Conservation (phyloP, 2,329 filamentous ascomycete species). For the Epichloe gansuensis region DNA sequence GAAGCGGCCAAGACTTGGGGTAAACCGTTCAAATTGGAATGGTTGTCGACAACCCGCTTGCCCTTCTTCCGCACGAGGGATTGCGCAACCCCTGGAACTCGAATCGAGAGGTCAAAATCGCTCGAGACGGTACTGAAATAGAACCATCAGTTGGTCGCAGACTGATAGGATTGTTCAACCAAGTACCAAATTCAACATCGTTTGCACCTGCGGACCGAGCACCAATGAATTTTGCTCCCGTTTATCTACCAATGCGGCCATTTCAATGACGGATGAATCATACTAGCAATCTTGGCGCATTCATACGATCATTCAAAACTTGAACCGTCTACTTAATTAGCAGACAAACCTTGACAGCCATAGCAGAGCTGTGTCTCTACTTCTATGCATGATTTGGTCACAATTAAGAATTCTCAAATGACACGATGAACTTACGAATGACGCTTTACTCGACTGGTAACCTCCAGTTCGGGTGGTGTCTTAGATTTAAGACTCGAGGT, state of each 20-base stretch:
- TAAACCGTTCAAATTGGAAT: constrained; percentile 83
- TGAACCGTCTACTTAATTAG: too few relatives aligned
- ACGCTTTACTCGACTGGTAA: too few relatives aligned
- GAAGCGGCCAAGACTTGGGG: constrained; percentile 60
- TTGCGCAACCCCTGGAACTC: constrained; percentile 90
- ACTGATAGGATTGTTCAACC: constrained; percentile 68
- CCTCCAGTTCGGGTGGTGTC: too few relatives aligned
- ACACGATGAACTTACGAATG: too few relatives aligned
- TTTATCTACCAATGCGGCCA: constrained; percentile 25
- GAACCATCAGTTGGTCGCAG: constrained; percentile 70
- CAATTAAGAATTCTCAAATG: too few relatives aligned
- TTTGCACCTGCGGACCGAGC: constrained; percentile 18
- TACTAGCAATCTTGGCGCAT: background rate
- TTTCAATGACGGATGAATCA: constrained; percentile 17
- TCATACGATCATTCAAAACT: background rate
- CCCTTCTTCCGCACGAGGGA: constrained; percentile 80
- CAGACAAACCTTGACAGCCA: too few relatives aligned
- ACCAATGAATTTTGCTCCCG: constrained; percentile 24
- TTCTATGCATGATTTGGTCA: too few relatives aligned
- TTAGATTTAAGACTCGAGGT: too few relatives aligned
- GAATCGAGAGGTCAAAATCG: constrained; percentile 92
- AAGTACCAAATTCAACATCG: constrained; percentile 29
- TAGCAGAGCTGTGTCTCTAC: too few relatives aligned
- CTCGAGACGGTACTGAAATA: constrained; percentile 84
- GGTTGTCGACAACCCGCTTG: constrained; percentile 71